Evolutionary conservation across 495 filamentous ascomycete genomes (phyloP).

Genomic region (Neurospora sp.): DNA sequence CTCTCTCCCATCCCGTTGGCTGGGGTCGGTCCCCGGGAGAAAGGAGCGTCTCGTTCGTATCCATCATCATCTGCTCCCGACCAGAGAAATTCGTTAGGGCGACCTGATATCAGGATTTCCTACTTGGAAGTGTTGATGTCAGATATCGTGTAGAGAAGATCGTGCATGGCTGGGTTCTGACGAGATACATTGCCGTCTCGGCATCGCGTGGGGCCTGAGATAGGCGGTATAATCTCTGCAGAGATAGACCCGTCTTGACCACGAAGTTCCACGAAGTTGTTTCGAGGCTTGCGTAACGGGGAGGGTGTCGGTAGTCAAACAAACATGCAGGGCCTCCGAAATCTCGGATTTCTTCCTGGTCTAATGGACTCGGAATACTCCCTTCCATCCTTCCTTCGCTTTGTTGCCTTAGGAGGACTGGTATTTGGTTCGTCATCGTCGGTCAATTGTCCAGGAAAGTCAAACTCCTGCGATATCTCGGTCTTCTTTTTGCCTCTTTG

Average conservation of each 20-base stretch:
- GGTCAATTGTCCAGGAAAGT: not conserved
- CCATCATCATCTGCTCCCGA: conserved; percentile 69
- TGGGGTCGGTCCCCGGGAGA: conserved; percentile 45
- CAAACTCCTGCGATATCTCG: not conserved
- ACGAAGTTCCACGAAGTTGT: conserved; percentile 63
- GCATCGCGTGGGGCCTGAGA: conserved; percentile 62
- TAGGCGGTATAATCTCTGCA: conserved; percentile 80
- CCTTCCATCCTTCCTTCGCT: not conserved
- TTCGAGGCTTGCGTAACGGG: conserved; percentile 38
- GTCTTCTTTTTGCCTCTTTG: not conserved
- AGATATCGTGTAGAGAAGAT: conserved; percentile 77
- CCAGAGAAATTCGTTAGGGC: conserved; percentile 95
- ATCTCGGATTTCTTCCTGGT: not conserved
- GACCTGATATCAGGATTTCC: conserved; percentile 91
- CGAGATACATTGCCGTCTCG: conserved; percentile 77
- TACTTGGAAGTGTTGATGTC: conserved; percentile 82
- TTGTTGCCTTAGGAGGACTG: not conserved
- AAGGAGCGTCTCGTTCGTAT: conserved; percentile 10
- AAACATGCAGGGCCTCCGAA: not conserved
- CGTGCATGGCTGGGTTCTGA: conserved; percentile 76
- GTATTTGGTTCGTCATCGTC: not conserved
- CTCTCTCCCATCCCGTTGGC: conserved; percentile 19
- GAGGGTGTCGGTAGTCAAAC: conserved; percentile 36
- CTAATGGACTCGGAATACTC: not conserved
- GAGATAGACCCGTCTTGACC: conserved; percentile 57